These are phyloP conservation scores for Candida golubevii DNA, from an alignment of 805 yeast species.

Conservation along the genomic window DNA sequence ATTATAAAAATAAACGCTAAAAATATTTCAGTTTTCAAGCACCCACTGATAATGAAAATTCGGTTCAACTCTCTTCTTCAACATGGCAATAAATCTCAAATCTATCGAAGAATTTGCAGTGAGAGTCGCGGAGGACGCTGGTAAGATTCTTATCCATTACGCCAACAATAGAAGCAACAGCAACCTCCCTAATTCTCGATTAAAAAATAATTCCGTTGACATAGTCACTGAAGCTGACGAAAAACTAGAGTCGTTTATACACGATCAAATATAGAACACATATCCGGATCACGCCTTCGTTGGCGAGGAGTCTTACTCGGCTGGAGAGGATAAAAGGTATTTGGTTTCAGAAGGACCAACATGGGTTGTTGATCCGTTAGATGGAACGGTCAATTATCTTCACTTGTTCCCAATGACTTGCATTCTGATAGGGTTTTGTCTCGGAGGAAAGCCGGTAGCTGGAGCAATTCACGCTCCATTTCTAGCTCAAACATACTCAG, in stretches of 20 bases:
- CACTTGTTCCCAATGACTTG: conserved; percentile 18
- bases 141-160: conserved; percentile 8
- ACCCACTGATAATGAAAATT: not conserved
- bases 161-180: conserved; percentile 2
- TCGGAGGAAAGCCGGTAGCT: conserved; percentile 11
- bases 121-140: conserved; percentile 13
- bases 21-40: too few species aligned
- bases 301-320: conserved; percentile 16
- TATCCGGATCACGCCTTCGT: conserved; percentile 14
- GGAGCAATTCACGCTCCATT: conserved; percentile 17
- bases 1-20: too few species aligned
- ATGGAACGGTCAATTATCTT: conserved; percentile 16
- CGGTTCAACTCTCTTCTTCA: not conserved
- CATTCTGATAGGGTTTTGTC: conserved; percentile 15
- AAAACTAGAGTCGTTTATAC: conserved; percentile 12
- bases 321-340: conserved; percentile 10
- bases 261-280: not conserved
- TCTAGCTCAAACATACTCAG: conserved; percentile 13
- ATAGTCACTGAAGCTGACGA: conserved; percentile 15
- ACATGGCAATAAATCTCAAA: conserved; percentile 4
- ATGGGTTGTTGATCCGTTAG: conserved; percentile 16
- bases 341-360: conserved; percentile 13
- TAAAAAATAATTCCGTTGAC: conserved; percentile 15
- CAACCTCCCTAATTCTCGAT: conserved; percentile 1
- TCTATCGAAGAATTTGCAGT: conserved; percentile 12